Base-by-base conservation (phyloP, 1,284 basidiomycete genomes). In the Boletus smithii region DNA sequence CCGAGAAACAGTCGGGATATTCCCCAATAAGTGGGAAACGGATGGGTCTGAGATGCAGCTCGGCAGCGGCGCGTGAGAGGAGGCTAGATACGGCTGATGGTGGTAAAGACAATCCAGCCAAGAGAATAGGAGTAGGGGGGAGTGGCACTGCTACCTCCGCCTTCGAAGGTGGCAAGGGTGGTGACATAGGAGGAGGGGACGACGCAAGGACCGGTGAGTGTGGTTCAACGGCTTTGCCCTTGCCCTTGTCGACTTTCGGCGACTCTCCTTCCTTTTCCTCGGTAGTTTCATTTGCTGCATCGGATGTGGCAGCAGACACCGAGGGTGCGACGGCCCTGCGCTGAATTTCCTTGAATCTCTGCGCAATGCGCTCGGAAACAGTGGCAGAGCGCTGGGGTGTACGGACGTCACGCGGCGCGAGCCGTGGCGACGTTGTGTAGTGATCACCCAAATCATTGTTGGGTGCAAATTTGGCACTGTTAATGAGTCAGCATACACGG, bases 21-120 rank as follows among this genome's bases (percentile, higher is more conserved):
- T 91, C 89, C 22, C 91, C 91, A n/a, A 95, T 67, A 18, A 95
- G 73, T 1, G 91, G 86, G 69, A 90, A 83, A 42, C 81, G 85
- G 49, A 85, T 77, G 27, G 81, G 72, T 51, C 77, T 80, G 50
- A 83, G 75, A 38, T 73, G 80, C 49, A 84, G 72, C 62, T 89
- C 80, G 18, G 73, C 68, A 41, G 80, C 76, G 40, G 88, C 83
- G 34, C 80, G 79, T 5, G 72, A 72, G 27, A 94, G 74, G 6
- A 94, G 69, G 44, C 74, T 75, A 16, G 88, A 85, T 29, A 95
- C 65, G 2, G 81, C 77, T 11, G 77, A 61, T 0, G 83, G 77
- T 0, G 83, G 66, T 27, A 93, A 71, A 9, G 85, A 71, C 9
- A 93, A 69, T 5, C 89, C 91, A 0, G 87, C 88, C 24, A 93